Base-by-base conservation (phyloP, 345 rosid species). In the Schrenkiella parvula region DNA sequence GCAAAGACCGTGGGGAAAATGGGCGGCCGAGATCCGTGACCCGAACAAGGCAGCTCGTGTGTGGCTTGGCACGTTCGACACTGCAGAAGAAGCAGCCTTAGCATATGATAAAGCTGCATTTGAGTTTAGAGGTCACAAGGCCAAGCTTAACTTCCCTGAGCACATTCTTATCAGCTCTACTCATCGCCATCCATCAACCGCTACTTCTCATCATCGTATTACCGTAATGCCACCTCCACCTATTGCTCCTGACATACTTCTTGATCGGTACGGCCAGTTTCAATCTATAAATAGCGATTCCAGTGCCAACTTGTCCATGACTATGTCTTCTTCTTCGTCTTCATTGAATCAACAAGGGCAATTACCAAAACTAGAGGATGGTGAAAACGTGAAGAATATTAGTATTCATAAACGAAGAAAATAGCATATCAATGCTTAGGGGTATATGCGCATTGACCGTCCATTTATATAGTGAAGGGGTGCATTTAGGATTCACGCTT, bases 1-100 rank as follows among this genome's bases (percentile, higher is more conserved):
- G 22, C 78, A 69, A 70, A 52, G 80, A 55, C 80, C 80, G 7
- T 76, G 80, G 80, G 80, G 80, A 1, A 77, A 71, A 53, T 77
- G 76, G 73, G 80, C 77, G 8, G 77, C 80, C 0, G 80, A 71
- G 64, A 77, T 77, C 42, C 73, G 77, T 4, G 77, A 71, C 51
- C 80, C 80, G 4, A 46, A 25, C 64, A 77, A 71, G 57, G 80
- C 77, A 43, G 77, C 77, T 50, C 62, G 80, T 3, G 77, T 77
- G 11, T 77, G 77, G 80, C 73, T 77, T 6, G 80, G 80, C 5
- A 77, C 80, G 15, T 77, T 77, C 14, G 61, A 70, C 18, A 76
- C 65, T 1, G 79, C 79, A 15, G 70, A 76, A 64, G 75, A 69
- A 54, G 79, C 79, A 0, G 80, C 80, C n/a, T 48, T 57, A 50